Conservation (phyloP, 1,284 basidiomycete genomes). For the Filobasidium uniguttulatum region DNA sequence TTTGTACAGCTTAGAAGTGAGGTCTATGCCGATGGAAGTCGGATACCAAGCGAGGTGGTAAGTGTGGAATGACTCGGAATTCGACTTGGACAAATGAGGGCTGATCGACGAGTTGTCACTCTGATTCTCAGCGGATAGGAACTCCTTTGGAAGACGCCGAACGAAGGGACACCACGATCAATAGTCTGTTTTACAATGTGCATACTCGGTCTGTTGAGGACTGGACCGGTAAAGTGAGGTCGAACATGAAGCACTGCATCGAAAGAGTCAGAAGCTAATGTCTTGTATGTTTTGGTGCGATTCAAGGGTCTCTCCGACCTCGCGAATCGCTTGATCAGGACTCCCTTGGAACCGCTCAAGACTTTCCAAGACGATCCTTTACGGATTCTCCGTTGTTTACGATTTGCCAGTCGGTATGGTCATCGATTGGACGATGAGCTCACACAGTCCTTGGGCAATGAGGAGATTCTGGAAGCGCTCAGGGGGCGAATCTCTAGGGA, state of each 20-base stretch:
- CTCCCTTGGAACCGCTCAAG: slow-evolving; percentile 69
- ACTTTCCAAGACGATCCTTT: slow-evolving; percentile 94
- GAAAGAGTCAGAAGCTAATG: background rate
- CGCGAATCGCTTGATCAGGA: slow-evolving; percentile 64
- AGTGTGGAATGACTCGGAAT: slow-evolving; percentile 27
- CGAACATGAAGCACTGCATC: background rate
- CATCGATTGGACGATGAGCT: slow-evolving; percentile 68
- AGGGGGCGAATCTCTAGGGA: slow-evolving; percentile 70
- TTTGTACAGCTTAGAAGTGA: slow-evolving; percentile 90
- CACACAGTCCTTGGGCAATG: slow-evolving; percentile 50
- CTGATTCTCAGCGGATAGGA: slow-evolving; percentile 58
- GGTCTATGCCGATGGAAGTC: slow-evolving; percentile 70
- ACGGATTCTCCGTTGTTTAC: slow-evolving; percentile 73
- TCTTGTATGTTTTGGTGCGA: background rate
- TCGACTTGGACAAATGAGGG: background rate
- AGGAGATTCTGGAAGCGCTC: slow-evolving; percentile 57
- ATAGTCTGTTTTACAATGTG: slow-evolving; percentile 91
- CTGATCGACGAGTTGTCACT: background rate
- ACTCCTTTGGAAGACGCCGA: slow-evolving; percentile 85
- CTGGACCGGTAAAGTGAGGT: slow-evolving; percentile 56
- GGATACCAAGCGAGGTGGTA: slow-evolving; percentile 79
- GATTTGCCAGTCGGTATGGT: slow-evolving; percentile 82
- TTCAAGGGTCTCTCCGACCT: slow-evolving; percentile 70
- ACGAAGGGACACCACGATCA: slow-evolving; percentile 88
- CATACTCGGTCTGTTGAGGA: slow-evolving; percentile 84